Base-by-base conservation (phyloP, 2,329 filamentous ascomycete genomes). In the Alternaria arbusti region DNA sequence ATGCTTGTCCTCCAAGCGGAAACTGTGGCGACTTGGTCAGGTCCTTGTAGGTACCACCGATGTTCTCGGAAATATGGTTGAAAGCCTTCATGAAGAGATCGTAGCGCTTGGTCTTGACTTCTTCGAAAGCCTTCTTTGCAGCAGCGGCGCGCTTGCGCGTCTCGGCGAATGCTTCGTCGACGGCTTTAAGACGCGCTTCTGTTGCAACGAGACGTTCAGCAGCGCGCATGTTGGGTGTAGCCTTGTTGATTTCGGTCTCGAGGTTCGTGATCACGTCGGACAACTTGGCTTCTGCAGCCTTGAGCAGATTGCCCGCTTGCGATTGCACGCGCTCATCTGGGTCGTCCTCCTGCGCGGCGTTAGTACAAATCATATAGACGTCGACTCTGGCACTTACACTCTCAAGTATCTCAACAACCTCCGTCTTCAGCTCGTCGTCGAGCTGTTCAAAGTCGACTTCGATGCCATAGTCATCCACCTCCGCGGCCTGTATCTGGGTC, bases 1-100 rank as follows among this genome's bases (percentile, higher is more conserved):
- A 97, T 67, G 89, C 89, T 74, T 88, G 86, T 9, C 96, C 96
- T 72, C 96, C 96, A n/a, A 98, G 86, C 0, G 95, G 94, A 78
- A 97, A 97, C n/a, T 92, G 90, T 32, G 91, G 87, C 44, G 92
- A 96, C 62, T 94, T 91, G 23, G 96, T 99, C 51, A 99, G 88
- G 74, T 98, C 95, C 74, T 94, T 94, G 85, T 99, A 99, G 25
- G 98, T 96, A 56, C 92, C 89, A 28, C 90, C 91, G 72, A 99
- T 98, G 78, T 97, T 94, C 72, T 97, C 93, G 46, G 93, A 92
- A 76, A 99, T 99, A 80, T 99, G 96, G 20, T 88, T 86, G 82
- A 97, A 98, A 12, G 96, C 96, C 78, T 94, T 95, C 84, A 94
- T 96, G 86, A 99, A 99, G 28, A 97, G 87, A 67, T 97, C 92